These are phyloP conservation scores for Mortierella sp. DNA, from an alignment of 371 early-diverging fungal genomes.

Conservation along the genomic window DNA sequence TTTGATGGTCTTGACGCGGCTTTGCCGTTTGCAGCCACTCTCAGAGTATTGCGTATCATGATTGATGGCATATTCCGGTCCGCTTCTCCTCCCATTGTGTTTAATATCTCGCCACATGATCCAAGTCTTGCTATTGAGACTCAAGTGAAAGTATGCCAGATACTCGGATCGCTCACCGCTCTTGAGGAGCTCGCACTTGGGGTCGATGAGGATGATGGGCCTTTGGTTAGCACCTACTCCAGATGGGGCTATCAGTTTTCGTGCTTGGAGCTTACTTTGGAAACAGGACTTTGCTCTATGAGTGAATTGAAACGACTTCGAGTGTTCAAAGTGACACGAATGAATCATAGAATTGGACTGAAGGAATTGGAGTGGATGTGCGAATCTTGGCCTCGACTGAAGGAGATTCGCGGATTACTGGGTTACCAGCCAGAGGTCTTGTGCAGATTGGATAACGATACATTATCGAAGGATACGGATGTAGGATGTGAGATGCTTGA, in stretches of 20 bases:
- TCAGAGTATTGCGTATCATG: too few species aligned
- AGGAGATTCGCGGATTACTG: not conserved
- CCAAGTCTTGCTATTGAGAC: not conserved
- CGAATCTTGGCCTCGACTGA: not conserved
- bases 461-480: not conserved
- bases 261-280: not conserved
- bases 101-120: too few species aligned
- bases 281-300: not conserved
- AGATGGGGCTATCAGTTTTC: not conserved
- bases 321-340: not conserved
- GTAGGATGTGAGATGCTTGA: not conserved
- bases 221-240: not conserved
- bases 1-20: too few species aligned
- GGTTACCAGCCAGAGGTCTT: not conserved
- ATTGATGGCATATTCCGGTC: too few species aligned
- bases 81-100: too few species aligned
- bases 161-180: not conserved
- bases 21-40: too few species aligned
- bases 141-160: not conserved
- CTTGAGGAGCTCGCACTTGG: not conserved
- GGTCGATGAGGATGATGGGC: not conserved
- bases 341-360: not conserved
- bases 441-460: not conserved
- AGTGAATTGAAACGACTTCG: not conserved
- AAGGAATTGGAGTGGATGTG: not conserved